Base-by-base conservation (phyloP, 2,329 filamentous ascomycete species). In the Epicoccum nigrum region DNA sequence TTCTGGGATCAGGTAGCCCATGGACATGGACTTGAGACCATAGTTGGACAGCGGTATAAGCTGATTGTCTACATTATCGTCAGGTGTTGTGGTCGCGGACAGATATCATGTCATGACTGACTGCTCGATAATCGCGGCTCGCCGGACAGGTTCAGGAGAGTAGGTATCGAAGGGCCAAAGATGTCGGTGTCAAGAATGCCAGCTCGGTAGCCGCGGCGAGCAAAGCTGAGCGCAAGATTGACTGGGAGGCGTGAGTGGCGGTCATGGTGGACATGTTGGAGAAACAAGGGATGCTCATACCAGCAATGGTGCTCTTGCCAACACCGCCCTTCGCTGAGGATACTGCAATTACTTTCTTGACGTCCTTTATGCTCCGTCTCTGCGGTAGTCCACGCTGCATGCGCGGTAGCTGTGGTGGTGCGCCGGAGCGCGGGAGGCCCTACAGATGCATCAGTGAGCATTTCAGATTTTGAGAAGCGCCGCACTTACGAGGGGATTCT, bases 261-360 rank as follows among this genome's bases (percentile, higher is more conserved):
- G 17, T 19, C 13, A 1, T 11, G 30, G n/a, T n/a, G n/a, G n/a
- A n/a, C n/a, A 9, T 2, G 33, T 41, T 9, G 5, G 20, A 4
- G 3, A 3, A 11, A 4, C 7, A 2, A 4, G 15, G 2, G 2
- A 3, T n/a, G 9, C 32, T 47, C 31, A 13, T 47, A 90, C 90
- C 88, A 52, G 93, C 87, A 35, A 97, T 86, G 7, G 94, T 99
- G 62, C 91, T 96, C 72, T 99, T 99, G 1, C 94, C 94, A 0
- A 99, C 94, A n/a, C 94, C 94, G 2, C 94, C 94, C 70, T 99
- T 99, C 12, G 94, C 94, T 1, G 92, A 97, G 4, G 92, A 96
- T 12, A 99, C 90, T n/a, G 92, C 92, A 52, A 99, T 85, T n/a
- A 97, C 86, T 71, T 96, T 96, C 59, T 86, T 83, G 19, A 99